phyloP scores from a whole-genome alignment of 352 stramenopile species.

The Pythium chondricola region DNA sequence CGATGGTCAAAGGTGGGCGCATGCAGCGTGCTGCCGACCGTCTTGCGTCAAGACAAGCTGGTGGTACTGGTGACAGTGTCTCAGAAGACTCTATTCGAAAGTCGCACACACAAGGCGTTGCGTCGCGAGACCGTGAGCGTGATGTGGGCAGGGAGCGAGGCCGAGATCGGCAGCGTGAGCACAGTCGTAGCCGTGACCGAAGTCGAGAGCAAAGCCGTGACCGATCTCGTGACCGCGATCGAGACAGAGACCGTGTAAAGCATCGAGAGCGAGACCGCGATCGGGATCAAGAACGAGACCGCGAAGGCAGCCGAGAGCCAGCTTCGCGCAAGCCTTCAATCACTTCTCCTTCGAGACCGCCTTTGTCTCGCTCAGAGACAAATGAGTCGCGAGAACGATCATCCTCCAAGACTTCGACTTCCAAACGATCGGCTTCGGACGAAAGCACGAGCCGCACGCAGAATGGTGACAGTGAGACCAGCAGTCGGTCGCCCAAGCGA shows the following conservation, averaged over 20 bases:
- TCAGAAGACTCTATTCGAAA: slow-evolving; percentile 39
- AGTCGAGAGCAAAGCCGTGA: too few species aligned
- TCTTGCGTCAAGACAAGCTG: slow-evolving; percentile 37
- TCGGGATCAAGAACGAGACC: slow-evolving; percentile 10
- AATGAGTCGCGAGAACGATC: slow-evolving; percentile 7
- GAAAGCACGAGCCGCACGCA: slow-evolving; percentile 25
- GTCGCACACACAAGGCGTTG: slow-evolving; percentile 18
- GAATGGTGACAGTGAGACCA: slow-evolving; percentile 23
- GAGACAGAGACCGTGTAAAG: neutral
- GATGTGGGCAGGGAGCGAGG: slow-evolving; percentile 13
- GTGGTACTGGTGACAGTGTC: slow-evolving; percentile 9
- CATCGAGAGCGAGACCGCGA: slow-evolving; percentile 3
- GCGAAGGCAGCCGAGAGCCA: neutral
- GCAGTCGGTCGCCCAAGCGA: neutral
- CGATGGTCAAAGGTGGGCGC: slow-evolving; percentile 33
- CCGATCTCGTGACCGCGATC: slow-evolving; percentile 1
- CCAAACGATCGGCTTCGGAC: slow-evolving; percentile 16
- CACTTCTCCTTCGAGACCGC: slow-evolving; percentile 9
- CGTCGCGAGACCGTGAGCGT: too few species aligned
- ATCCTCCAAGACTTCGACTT: neutral
- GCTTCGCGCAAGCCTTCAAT: slow-evolving; percentile 25
- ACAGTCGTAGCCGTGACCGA: slow-evolving; percentile 1
- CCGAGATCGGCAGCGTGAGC: slow-evolving; percentile 5
- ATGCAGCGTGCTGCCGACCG: slow-evolving; percentile 65
- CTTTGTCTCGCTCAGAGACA: slow-evolving; percentile 1